Evolutionary conservation across 2,329 filamentous ascomycete genomes (phyloP), one percentile per base, ranked within the genome.

Genomic region (Epichloe gansuensis): DNA sequence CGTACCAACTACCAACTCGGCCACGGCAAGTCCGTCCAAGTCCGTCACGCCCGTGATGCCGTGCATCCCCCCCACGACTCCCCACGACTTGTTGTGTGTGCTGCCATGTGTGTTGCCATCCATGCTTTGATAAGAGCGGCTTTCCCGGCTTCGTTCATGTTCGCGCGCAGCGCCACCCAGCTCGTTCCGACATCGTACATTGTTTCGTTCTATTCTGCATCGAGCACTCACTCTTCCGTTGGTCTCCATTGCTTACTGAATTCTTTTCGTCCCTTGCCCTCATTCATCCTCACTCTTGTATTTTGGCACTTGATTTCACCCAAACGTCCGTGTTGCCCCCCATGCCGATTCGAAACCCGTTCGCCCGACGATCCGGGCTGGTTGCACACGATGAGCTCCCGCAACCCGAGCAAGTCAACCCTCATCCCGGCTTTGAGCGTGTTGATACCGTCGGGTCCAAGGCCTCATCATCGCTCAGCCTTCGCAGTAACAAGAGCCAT

Each of bases 301-400:
- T 43, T 21, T 3, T 12, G 2, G n/a, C n/a, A 41, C 39, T 43
- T 23, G 3, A 15, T 21, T 3, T 5, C 38, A 23, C 23, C 41
- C 4, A 17, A 31, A 45, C 42, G 13, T 54, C 48, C 23, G 34
- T 45, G 47, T 42, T 17, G 31, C 47, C 53, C 39, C 11, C 43
- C 53, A 87, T 87, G 83, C 77, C 81, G 56, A 85, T 88, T 63
- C 82, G 85, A 59, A 89, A 88, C 66, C 81, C 84, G 34, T 85
- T 89, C 64, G 71, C 77, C 52, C 78, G 79, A 61, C 82, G 80
- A 50, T 69, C 77, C 51, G 78, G 74, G 56, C 62, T 64, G 56
- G 61, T 71, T 46, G 63, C 63, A 56, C 68, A 67, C 56, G 77
- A 82, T 60, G 82, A 84, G 61, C 80, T 76, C 59, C 61, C 68